Conservation (phyloP, 1,284 basidiomycete species). For the Puccinia hordei region DNA sequence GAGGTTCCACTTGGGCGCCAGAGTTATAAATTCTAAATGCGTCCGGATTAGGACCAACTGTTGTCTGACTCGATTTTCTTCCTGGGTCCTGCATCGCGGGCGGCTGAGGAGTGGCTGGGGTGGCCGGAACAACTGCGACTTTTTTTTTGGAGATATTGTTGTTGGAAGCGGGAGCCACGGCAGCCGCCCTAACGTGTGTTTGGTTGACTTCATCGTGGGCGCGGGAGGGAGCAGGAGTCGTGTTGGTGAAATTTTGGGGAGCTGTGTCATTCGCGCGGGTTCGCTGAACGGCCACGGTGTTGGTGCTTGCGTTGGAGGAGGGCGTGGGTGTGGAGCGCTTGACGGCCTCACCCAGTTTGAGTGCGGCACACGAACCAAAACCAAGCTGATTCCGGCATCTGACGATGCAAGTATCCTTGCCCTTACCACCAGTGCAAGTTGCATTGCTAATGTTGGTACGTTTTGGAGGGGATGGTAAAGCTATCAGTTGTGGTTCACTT, state of each 20-base stretch:
- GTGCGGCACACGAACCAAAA: conserved; percentile 48
- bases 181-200: background rate
- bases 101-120: background rate
- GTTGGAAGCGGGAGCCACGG: background rate
- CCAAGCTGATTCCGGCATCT: conserved; percentile 48
- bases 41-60: background rate
- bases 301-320: background rate
- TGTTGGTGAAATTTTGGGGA: background rate
- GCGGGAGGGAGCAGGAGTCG: background rate
- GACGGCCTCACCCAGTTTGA: conserved; percentile 36
- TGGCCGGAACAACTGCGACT: no score
- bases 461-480: background rate
- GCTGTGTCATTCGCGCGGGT: background rate
- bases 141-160: background rate
- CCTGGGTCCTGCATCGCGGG: background rate
- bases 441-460: conserved; percentile 5
- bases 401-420: conserved; percentile 39
- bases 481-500: background rate
- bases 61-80: background rate
- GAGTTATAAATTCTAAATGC: conserved; percentile 17
- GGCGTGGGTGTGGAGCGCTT: background rate
- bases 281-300: background rate
- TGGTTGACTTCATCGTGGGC: background rate
- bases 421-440: conserved; percentile 41
- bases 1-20: background rate